Evolutionary conservation across 2,329 filamentous ascomycete genomes (phyloP), one percentile per base, ranked within the genome.

Genomic region (Epichloe sp.): DNA sequence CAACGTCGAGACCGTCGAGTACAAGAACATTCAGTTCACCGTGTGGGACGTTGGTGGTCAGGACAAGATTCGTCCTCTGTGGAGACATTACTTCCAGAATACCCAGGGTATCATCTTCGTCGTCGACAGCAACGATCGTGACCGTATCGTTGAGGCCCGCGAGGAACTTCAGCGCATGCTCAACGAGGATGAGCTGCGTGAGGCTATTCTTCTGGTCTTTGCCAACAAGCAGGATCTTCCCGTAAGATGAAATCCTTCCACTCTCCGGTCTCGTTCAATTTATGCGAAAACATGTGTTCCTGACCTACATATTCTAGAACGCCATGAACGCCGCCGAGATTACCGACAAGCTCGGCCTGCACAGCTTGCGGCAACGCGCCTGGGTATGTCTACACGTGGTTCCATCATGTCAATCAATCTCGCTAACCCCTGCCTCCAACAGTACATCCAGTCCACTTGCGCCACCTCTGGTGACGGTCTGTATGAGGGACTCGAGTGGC

Each of bases 1-100:
- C 85, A 98, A 98, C 78, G 93, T 98, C 72, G 93, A 98, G 82
- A 97, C 93, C 52, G 93, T 98, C 71, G 90, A 95, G 71, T 97
- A 97, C 81, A 96, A 96, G 83, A 98, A 98, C 83, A 96, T 95
- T 66, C 89, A 95, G 72, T 98, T 98, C 81, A 97, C 91, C 71
- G 93, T 98, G 70, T 98, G 93, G 93, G 93, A 97, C 78, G 93
- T 98, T 68, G 93, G 93, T 79, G 93, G 93, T 72, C 93, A 98
- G 80, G 93, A 98, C 83, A 97, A 97, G 87, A 98, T 98, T 71
- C 84, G 93, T 72, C 93, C 93, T 68, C 79, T 98, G 68, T 98
- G 93, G 93, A 89, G 93, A 78, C 93, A 97, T 75, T 98, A 98
- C 79, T 98, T 97, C 84, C 90, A 95, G 76, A 95, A 95, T 76